Evolutionary conservation across 352 stramenopile genomes (phyloP), one percentile per base, ranked within the genome.

Genomic region (Hyaloperonospora brassicae): DNA sequence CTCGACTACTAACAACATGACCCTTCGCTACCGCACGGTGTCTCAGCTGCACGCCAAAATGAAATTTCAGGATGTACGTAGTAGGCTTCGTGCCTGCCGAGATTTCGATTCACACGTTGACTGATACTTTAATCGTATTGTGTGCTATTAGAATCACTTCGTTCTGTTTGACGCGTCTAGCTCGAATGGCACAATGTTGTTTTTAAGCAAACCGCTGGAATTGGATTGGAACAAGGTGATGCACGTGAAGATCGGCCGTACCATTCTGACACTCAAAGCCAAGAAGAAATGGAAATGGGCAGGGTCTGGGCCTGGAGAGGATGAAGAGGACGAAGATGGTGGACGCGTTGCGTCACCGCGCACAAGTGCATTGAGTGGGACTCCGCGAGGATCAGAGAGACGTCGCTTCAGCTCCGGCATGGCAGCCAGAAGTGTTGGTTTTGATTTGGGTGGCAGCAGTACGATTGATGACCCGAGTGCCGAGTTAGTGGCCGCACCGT

Each of bases 161-260:
- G 80, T 80, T 25, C 64, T 92, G 11, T 83, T 72, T 55, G 82
- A 92, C 52, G 79, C 78, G 3, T 63, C 66, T 25, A 89, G 77
- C 47, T 92, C 82, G n/a, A 92, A 92, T 54, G 82, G 82, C 24
- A 92, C 82, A 17, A 92, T 92, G 82, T 59, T 92, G 34, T 92
- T 92, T 47, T 55, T 92, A 39, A 89, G 76, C 51, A 82, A 78
- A 30, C 82, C 82, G 2, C 62, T 92, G 17, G 77, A 92, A 52
- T 51, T 92, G 56, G 82, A 92, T 8, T 92, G 79, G 79, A 87
- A 87, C 59, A 88, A 90, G 57, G 72, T 74, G 0, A 72, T 87
- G 41, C 79, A 90, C 54, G 82, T 92, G 25, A 92, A 92, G 49
- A 92, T 92, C 23, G 82, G 82, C 6, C 79, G 82, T 53, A 92